Evolutionary conservation across 169 alveolate genomes (phyloP), one percentile per base, ranked within the genome.

Genomic region (Plasmodium gonderi): DNA sequence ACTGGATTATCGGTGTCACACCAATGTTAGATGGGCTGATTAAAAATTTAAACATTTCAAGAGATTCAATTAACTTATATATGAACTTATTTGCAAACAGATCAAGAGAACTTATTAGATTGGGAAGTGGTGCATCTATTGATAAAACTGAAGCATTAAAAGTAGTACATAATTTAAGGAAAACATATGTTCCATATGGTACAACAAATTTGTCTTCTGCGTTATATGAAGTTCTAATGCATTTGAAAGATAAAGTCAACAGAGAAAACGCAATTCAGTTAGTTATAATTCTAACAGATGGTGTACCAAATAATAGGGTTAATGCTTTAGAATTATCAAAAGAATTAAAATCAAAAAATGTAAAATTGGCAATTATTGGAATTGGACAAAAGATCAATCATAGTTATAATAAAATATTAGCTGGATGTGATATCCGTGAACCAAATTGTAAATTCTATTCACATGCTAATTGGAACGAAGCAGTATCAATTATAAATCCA

Each of bases 251-350:
- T 3, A 40, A 33, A 87, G 51, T 31, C 17, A 42, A 69, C 44
- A 75, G 90, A 76, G 8, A 1, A 9, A 36, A 77, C 1, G 93
- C 90, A 51, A 51, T 54, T 33, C 93, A 87, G 51, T 14, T 87
- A 67, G 80, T 76, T 76, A 29, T 87, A 14, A 23, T 87, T 38
- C 3, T 87, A 31, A 87, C 93, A 23, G 93, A 87, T 40, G 93
- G 93, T 36, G 14, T 75, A 38, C 93, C 93, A 51, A 60, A 87
- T 64, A 12, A 20, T 76, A 36, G 2, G n/a, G 9, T 4, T n/a
- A 33, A 9, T 0, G 68, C 90, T 23, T 14, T 77, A 23, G 17
- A 49, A 14, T 3, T 29, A 45, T 38, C 38, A 42, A 17, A 5
- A 12, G 11, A 12, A 8, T 74, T 77, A 74, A 54, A 31, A 40